Conservation (phyloP, 257 asterid genomes). For the Mentha longifolia region DNA sequence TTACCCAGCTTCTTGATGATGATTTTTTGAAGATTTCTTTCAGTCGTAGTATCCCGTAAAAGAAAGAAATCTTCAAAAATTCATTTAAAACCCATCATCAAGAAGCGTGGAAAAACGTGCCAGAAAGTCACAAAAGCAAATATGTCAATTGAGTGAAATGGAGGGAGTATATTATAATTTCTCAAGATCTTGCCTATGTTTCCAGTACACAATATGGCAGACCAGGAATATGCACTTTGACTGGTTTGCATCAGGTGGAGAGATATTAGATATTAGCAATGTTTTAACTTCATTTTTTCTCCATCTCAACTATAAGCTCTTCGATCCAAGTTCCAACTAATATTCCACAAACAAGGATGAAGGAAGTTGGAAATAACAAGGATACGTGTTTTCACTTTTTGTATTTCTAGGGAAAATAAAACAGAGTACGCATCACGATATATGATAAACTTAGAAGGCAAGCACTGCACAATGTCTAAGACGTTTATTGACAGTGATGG, state of each 20-base stretch:
- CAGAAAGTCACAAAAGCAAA: too few species aligned
- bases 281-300: too few species aligned
- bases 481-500: neutral
- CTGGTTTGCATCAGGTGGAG: neutral
- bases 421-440: neutral
- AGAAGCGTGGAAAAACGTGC: too few species aligned
- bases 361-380: neutral
- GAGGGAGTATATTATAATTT: too few species aligned
- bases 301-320: neutral
- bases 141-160: too few species aligned
- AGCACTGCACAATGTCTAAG: neutral
- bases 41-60: too few species aligned
- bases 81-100: too few species aligned
- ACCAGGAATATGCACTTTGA: neutral
- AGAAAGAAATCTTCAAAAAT: too few species aligned
- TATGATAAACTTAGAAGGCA: neutral
- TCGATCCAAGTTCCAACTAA: neutral
- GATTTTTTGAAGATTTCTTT: too few species aligned
- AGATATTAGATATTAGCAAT: neutral
- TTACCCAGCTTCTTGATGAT: too few species aligned
- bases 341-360: neutral
- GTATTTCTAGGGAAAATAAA: neutral
- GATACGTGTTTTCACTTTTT: neutral
- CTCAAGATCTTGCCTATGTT: neutral
- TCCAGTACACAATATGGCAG: neutral